phyloP scores from a whole-genome alignment of 2,329 filamentous ascomycete genomes.

The Penicillium sp. region DNA sequence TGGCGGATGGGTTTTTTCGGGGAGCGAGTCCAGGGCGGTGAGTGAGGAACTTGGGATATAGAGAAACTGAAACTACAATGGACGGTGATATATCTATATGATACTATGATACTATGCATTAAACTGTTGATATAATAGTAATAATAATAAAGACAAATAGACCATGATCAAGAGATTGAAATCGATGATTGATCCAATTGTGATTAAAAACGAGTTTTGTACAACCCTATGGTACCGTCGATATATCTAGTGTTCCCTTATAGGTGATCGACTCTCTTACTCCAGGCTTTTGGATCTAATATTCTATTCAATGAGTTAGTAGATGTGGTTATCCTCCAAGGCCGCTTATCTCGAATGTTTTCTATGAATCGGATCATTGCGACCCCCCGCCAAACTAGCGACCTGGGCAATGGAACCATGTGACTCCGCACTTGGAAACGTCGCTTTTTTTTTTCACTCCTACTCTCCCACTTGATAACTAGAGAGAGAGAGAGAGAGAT shows the following conservation, averaged over 20 bases:
- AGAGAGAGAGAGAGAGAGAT: too few relatives aligned
- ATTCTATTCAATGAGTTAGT: not conserved
- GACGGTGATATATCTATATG: not conserved
- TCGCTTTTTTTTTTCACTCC: not conserved
- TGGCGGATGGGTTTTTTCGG: slow-evolving; percentile 25
- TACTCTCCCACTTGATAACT: not conserved
- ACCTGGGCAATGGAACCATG: slow-evolving; percentile 7
- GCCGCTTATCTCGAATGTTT: not conserved
- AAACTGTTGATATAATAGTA: not conserved
- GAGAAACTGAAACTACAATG: not conserved
- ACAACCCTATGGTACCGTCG: not conserved
- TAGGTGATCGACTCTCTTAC: not conserved
- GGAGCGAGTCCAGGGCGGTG: slow-evolving; percentile 10
- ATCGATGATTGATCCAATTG: not conserved
- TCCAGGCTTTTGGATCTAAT: not conserved
- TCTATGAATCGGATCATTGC: not conserved
- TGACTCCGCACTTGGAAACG: slow-evolving; percentile 11
- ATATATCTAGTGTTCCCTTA: not conserved
- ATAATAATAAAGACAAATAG: not conserved
- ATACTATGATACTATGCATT: not conserved
- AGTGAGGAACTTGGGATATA: not conserved
- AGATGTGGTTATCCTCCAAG: too few relatives aligned
- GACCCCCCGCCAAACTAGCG: slow-evolving; percentile 8
- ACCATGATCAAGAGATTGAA: too few relatives aligned
- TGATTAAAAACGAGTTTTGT: not conserved